These are phyloP conservation scores for Coemansia guatemalensis DNA, from an alignment of 192 early-diverging fungal genomes.

Conservation along the genomic window DNA sequence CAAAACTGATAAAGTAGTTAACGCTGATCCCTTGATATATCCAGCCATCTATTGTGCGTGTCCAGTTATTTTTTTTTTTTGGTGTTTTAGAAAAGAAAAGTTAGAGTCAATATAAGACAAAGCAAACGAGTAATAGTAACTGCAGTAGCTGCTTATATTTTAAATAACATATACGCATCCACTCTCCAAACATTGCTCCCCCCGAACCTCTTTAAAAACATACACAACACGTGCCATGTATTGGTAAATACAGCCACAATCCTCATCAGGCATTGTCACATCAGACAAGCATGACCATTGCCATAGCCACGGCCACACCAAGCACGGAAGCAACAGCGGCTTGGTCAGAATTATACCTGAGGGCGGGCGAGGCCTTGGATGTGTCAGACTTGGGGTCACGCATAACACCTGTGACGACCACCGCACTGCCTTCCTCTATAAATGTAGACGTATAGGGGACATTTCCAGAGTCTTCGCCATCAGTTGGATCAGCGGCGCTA, in stretches of 20 bases:
- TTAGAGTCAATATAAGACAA: background rate
- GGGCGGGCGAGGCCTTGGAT: constrained; percentile 1
- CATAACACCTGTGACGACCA: constrained; percentile 31
- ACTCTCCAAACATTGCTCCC: background rate
- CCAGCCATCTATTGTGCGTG: too few relatives aligned
- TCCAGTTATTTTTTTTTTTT: too few relatives aligned
- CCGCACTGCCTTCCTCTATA: constrained; percentile 32
- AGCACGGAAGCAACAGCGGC: background rate
- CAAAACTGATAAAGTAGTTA: too few relatives aligned
- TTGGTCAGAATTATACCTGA: background rate
- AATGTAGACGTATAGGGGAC: constrained; percentile 34
- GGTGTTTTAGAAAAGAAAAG: background rate
- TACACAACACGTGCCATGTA: constrained; percentile 1
- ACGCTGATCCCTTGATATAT: too few relatives aligned
- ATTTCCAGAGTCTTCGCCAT: background rate
- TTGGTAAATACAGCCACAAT: constrained; percentile 11
- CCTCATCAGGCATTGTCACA: background rate
- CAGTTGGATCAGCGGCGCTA: background rate
- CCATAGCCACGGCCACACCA: background rate
- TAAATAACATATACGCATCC: background rate
- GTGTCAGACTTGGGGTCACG: background rate
- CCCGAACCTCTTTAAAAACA: background rate
- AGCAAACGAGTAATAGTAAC: background rate
- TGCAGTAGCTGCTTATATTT: background rate
- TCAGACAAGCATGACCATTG: background rate